phyloP scores from a whole-genome alignment of 169 alveolate species.

The Plasmodium malariae region DNA sequence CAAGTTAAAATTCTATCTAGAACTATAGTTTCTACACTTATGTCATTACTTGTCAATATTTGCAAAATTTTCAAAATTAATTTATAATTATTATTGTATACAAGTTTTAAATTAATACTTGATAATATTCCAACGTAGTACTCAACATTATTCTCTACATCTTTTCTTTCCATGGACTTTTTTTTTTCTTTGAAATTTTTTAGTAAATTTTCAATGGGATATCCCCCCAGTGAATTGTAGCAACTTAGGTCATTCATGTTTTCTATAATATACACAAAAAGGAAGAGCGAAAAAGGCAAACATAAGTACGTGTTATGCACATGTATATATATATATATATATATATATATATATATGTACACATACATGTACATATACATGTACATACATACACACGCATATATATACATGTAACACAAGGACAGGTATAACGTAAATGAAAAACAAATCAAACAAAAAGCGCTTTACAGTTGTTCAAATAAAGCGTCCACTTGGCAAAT shows the following conservation, averaged over 20 bases:
- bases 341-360: too few species aligned
- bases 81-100: conserved; percentile 39
- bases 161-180: conserved; percentile 10
- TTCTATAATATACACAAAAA: not conserved
- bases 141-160: conserved; percentile 20
- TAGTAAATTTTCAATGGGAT: conserved; percentile 10
- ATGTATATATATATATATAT: too few species aligned
- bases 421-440: too few species aligned
- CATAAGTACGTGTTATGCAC: too few species aligned
- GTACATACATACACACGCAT: too few species aligned
- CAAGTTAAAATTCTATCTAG: conserved; percentile 20
- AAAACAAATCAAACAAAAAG: too few species aligned
- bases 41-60: not conserved
- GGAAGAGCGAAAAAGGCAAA: conserved; percentile 2
- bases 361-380: too few species aligned
- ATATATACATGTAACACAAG: too few species aligned
- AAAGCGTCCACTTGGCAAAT: too few species aligned
- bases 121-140: conserved; percentile 45
- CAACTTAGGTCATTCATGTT: not conserved
- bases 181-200: not conserved
- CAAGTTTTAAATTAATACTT: conserved; percentile 59
- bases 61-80: conserved; percentile 24
- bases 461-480: too few species aligned
- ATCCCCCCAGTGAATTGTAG: not conserved
- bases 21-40: conserved; percentile 34